phyloP scores from a whole-genome alignment of 306 rosid species.

The Hippophae tibetana region DNA sequence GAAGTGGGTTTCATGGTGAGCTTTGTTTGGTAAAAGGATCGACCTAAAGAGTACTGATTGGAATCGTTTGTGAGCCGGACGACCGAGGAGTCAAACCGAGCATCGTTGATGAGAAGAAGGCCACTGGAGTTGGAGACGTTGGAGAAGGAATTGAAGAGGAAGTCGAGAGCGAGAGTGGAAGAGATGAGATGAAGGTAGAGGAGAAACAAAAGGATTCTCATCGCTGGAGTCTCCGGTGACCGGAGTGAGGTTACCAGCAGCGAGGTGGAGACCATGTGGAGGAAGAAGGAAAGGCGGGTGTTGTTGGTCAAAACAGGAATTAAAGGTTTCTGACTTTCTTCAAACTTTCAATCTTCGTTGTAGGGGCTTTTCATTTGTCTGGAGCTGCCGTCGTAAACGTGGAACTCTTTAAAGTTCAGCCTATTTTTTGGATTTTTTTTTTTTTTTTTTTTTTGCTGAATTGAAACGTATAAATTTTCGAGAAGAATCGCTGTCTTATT shows the following conservation, averaged over 20 bases:
- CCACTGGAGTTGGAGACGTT: constrained; percentile 31
- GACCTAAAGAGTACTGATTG: constrained; percentile 48
- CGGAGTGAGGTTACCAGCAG: constrained; percentile 8
- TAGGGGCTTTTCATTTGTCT: too few species aligned
- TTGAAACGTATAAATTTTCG: too few species aligned
- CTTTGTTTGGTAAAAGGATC: constrained; percentile 44
- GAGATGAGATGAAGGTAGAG: constrained; percentile 8
- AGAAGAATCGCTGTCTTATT: too few species aligned
- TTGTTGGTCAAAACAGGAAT: too few species aligned
- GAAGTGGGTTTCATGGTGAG: constrained; percentile 20
- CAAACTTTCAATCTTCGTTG: neutral
- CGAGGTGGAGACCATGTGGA: neutral
- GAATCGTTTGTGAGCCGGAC: constrained; percentile 72
- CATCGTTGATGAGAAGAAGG: constrained; percentile 55
- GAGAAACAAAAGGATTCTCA: constrained; percentile 17
- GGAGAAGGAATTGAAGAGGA: constrained; percentile 56
- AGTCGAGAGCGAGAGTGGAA: constrained; percentile 32
- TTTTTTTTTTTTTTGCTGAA: too few species aligned
- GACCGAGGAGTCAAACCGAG: constrained; percentile 40
- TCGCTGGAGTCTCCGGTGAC: constrained; percentile 8
- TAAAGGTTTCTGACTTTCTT: neutral
- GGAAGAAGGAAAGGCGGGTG: too few species aligned
- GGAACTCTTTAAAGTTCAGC: too few species aligned
- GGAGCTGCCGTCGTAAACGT: too few species aligned
- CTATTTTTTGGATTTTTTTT: too few species aligned